A percentile compares a stretch with the other conserved stretches of the same genome.
phyloP scores from a whole-genome alignment of 2,329 filamentous ascomycete species.

The Alternaria solani region DNA sequence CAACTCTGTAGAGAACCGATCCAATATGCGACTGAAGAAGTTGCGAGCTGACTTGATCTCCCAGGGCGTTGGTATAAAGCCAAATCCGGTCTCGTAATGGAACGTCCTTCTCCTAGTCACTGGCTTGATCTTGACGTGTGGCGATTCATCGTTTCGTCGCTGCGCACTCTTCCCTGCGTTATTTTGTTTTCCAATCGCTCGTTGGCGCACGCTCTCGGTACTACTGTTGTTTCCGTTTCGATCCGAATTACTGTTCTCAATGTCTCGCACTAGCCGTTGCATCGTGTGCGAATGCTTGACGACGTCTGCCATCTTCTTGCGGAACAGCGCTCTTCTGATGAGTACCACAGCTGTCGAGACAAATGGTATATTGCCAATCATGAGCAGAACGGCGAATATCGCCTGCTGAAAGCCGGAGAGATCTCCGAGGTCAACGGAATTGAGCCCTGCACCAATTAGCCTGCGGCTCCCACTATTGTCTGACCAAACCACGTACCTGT shows the following conservation, averaged over 20 bases:
- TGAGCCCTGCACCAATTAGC: constrained; percentile 30
- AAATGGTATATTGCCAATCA: constrained; percentile 44
- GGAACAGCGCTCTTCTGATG: constrained; percentile 35
- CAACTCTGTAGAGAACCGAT: constrained; percentile 28
- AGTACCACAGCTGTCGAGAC: constrained; percentile 41
- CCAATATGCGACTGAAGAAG: constrained; percentile 32
- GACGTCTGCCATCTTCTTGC: constrained; percentile 39
- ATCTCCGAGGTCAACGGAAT: constrained; percentile 35
- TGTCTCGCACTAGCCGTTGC: constrained; percentile 34
- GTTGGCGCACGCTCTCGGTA: constrained; percentile 16
- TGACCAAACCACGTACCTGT: constrained; percentile 23
- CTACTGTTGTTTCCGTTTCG: constrained; percentile 11
- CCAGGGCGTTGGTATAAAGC: constrained; percentile 44
- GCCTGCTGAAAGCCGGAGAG: constrained; percentile 41
- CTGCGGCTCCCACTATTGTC: not conserved
- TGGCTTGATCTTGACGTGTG: constrained; percentile 17
- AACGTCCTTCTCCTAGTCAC: constrained; percentile 29
- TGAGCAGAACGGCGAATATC: constrained; percentile 34
- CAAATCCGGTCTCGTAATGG: constrained; percentile 39
- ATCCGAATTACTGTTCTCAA: constrained; percentile 27
- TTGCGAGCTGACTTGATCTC: constrained; percentile 35
- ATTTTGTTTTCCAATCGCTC: not conserved
- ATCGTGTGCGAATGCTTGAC: constrained; percentile 37
- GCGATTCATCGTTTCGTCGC: not conserved
- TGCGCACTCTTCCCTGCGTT: constrained; percentile 4